phyloP scores from a whole-genome alignment of 169 alveolate species.

The Plasmodium chabaudi region DNA sequence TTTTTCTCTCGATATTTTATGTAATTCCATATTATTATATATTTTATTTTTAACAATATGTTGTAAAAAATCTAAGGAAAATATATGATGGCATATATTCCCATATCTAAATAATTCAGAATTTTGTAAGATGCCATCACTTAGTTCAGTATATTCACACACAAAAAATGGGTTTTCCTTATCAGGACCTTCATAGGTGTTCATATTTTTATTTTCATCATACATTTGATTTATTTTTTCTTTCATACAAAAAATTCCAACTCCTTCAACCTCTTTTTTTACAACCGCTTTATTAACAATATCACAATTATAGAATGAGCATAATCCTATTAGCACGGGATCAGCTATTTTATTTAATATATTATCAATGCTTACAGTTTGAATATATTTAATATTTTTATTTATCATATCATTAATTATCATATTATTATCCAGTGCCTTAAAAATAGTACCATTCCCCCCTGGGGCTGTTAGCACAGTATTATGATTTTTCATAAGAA shows the following conservation, averaged over 20 bases:
- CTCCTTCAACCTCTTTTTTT: constrained; percentile 25
- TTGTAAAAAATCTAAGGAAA: constrained; percentile 77
- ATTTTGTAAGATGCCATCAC: constrained; percentile 22
- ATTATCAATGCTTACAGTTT: constrained; percentile 69
- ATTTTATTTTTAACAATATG: constrained; percentile 74
- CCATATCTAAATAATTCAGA: constrained; percentile 76
- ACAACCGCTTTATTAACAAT: constrained; percentile 59
- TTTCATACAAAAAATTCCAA: constrained; percentile 65
- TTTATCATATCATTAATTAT: constrained; percentile 49
- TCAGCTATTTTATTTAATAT: constrained; percentile 74
- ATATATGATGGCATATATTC: constrained; percentile 84
- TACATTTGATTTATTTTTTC: constrained; percentile 6
- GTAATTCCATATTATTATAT: constrained; percentile 78
- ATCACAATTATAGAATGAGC: constrained; percentile 44
- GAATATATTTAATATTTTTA: constrained; percentile 47
- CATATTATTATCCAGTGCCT: constrained; percentile 71
- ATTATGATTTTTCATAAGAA: constrained; percentile 24
- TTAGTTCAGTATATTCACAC: constrained; percentile 74
- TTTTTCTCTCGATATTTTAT: constrained; percentile 75
- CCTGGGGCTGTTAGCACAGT: constrained; percentile 67
- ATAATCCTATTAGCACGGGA: constrained; percentile 60
- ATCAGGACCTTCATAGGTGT: neutral
- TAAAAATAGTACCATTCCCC: constrained; percentile 83
- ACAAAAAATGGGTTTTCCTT: constrained; percentile 27
- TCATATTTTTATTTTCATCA: neutral